phyloP scores from a whole-genome alignment of 768 basidiomycete genomes.

The Psilocybe cyanescens region DNA sequence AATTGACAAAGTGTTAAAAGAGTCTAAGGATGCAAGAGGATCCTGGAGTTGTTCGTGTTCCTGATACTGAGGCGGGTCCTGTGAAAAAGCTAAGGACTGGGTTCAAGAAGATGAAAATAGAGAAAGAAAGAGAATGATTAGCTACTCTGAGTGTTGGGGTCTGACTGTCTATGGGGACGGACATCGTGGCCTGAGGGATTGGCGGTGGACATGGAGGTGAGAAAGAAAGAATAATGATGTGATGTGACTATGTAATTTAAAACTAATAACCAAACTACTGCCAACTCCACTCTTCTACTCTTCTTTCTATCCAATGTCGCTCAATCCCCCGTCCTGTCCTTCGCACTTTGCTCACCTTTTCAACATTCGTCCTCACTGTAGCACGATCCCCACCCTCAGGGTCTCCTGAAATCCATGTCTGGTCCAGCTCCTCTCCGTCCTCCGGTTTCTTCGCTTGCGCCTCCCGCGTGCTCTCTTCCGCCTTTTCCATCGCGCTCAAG shows the following conservation, averaged over 20 bases:
- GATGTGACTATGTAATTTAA: conserved; percentile 6
- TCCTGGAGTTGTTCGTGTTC: conserved; percentile 35
- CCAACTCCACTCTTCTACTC: conserved; percentile 74
- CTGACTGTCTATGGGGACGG: conserved; percentile 16
- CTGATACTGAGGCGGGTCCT: conserved; percentile 36
- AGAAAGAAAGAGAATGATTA: conserved; percentile 15
- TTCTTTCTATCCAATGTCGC: conserved; percentile 43
- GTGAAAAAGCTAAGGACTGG: conserved; percentile 43
- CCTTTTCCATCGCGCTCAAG: conserved; percentile 42
- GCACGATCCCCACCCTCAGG: neutral
- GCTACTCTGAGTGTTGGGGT: conserved; percentile 6
- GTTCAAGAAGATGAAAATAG: conserved; percentile 15
- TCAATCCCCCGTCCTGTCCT: conserved; percentile 31
- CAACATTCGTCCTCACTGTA: neutral
- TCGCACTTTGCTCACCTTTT: conserved; percentile 27
- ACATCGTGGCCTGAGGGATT: conserved; percentile 32
- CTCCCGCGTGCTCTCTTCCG: conserved; percentile 38
- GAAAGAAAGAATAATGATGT: conserved; percentile 4
- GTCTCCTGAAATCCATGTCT: conserved; percentile 17
- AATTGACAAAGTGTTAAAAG: conserved; percentile 59
- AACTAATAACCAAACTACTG: conserved; percentile 17
- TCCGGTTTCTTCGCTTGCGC: conserved; percentile 6
- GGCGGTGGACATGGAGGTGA: conserved; percentile 31
- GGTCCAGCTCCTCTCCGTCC: conserved; percentile 47
- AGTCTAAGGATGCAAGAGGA: conserved; percentile 48